Evolutionary conservation across 164 flowering plant species (phyloP), one percentile per base, ranked within the genome.

Genomic region (Magnolia sinica): DNA sequence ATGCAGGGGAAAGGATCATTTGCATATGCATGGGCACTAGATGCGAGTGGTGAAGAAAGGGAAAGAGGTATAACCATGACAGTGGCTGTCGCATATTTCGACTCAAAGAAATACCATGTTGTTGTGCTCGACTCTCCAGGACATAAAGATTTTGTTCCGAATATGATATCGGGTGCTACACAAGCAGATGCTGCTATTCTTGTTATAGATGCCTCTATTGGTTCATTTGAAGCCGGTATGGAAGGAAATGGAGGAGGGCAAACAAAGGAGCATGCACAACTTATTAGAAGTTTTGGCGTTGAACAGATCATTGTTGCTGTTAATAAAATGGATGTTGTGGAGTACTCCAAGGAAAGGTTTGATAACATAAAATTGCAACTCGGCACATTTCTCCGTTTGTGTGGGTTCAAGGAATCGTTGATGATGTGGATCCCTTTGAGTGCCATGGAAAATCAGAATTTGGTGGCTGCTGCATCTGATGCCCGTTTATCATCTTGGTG

Each of bases 41-140:
- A 96, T 87, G 97, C 91, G 83, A 94, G 98, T 78, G 80, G 89
- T 66, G 98, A 92, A 85, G 99, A 96, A 86, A 87, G 99, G 83
- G 99, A 94, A 80, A 86, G 99, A 78, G 99, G 99, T 76, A 84
- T 96, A 59, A 96, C 99, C 23, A 96, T 96, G 99, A 91, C 94
- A 14, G 99, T 96, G 64, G 99, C 88, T 68, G 96, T 96, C 83
- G 99, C 99, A 27, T 89, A 90, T 87, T 91, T 96, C 77, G 87
- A 88, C 74, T 77, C 99, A 23, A 91, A 85, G 66, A 92, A 81
- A 50, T 94, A 90, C 78, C 93, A 89, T 79, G 88, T 96, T 80
- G 98, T 96, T 79, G 78, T 96, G 79, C 98, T 96, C 11, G 99
- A 96, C 75, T 90, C 99, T n/a, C 99, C 99, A 10, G 99, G 99